Evolutionary conservation across 257 asterid genomes (phyloP).

Genomic region (Mentha longifolia): DNA sequence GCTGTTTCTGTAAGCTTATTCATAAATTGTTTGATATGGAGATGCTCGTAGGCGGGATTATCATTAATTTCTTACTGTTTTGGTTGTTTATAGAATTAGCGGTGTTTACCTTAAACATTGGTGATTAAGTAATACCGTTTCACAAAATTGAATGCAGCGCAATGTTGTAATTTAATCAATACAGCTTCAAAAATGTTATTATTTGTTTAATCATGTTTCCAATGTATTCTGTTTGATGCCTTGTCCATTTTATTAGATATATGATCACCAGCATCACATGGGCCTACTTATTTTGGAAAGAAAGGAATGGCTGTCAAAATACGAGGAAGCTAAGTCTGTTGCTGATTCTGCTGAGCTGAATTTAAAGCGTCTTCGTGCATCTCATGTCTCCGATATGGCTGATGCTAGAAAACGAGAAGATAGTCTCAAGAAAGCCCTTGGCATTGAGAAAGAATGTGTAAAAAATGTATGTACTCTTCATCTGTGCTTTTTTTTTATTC

Average conservation of each 20-base stretch:
- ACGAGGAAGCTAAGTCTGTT: constrained; percentile 63
- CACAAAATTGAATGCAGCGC: not conserved
- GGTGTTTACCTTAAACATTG: constrained; percentile 23
- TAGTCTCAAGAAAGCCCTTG: constrained; percentile 81
- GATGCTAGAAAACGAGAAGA: constrained; percentile 83
- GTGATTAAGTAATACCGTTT: not conserved
- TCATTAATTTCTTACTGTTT: constrained; percentile 33
- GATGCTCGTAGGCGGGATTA: constrained; percentile 19
- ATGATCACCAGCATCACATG: constrained; percentile 95
- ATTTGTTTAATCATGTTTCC: constrained; percentile 6
- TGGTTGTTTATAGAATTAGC: constrained; percentile 19
- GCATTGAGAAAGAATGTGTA: constrained; percentile 92
- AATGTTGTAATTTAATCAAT: constrained; percentile 9
- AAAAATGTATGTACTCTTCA: constrained; percentile 58
- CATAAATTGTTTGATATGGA: constrained; percentile 11
- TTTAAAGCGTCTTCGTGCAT: constrained; percentile 64
- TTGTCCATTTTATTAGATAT: constrained; percentile 47
- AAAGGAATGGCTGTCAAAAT: constrained; percentile 79
- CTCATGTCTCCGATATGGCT: constrained; percentile 61
- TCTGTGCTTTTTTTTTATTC: constrained; percentile 9
- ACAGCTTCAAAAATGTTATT: not conserved
- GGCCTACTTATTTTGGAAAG: constrained; percentile 89
- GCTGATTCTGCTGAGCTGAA: constrained; percentile 74
- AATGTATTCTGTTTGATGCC: constrained; percentile 8
- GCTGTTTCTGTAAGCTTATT: constrained; percentile 11